Conservation (phyloP, 2,329 filamentous ascomycete genomes). For the Penicillium decumbens region DNA sequence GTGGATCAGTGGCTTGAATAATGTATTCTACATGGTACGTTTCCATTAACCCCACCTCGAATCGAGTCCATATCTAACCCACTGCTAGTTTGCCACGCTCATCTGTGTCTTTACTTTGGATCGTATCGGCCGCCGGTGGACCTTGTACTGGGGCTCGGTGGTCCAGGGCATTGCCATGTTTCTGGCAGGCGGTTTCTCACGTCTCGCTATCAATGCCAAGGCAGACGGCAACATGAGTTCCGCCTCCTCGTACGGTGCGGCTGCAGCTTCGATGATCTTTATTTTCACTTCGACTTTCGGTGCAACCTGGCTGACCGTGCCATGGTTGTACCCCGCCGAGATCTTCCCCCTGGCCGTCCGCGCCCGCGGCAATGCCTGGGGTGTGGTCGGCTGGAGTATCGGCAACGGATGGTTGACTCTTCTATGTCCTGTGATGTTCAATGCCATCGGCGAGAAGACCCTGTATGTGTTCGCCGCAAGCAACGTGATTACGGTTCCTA, state of each 20-base stretch:
- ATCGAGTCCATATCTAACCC: not conserved
- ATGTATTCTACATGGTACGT: slow-evolving; percentile 53
- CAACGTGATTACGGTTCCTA: slow-evolving; percentile 61
- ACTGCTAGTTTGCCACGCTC: slow-evolving; percentile 56
- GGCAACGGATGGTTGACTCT: slow-evolving; percentile 64
- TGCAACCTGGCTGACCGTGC: slow-evolving; percentile 59
- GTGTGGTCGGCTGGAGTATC: slow-evolving; percentile 70
- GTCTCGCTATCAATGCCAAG: slow-evolving; percentile 49
- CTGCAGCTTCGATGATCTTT: slow-evolving; percentile 67
- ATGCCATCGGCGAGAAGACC: slow-evolving; percentile 63
- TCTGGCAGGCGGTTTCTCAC: slow-evolving; percentile 59
- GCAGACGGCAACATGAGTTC: slow-evolving; percentile 45
- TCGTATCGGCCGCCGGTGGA: slow-evolving; percentile 64
- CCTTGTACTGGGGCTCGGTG: slow-evolving; percentile 63
- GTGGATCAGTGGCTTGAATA: slow-evolving; percentile 59
- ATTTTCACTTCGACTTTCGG: slow-evolving; percentile 63
- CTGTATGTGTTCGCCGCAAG: slow-evolving; percentile 68
- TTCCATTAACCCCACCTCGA: not conserved
- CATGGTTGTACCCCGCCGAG: slow-evolving; percentile 65
- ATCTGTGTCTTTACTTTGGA: slow-evolving; percentile 68
- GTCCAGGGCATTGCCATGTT: slow-evolving; percentile 65
- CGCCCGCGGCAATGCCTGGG: slow-evolving; percentile 70
- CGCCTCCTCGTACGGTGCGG: slow-evolving; percentile 55
- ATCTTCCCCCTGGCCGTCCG: slow-evolving; percentile 68
- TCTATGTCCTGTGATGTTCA: slow-evolving; percentile 58